phyloP scores from a whole-genome alignment of 2,329 filamentous ascomycete genomes.

The Pseudogymnoascus sp. region DNA sequence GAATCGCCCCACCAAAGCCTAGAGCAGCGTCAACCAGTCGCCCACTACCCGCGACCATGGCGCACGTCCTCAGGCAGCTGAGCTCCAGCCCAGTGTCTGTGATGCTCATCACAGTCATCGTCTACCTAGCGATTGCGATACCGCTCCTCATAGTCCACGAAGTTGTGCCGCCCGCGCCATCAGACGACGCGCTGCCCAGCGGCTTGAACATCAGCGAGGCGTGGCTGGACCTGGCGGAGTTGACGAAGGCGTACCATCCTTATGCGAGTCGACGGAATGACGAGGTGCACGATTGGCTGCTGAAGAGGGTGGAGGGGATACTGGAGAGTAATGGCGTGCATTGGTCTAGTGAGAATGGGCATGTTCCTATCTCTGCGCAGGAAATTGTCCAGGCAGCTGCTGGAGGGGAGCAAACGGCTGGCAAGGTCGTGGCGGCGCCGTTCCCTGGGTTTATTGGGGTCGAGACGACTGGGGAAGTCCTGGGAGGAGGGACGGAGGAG shows the following conservation, averaged over 20 bases:
- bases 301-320: conserved; percentile 63
- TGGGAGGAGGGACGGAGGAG: neutral
- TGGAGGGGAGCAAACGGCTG: neutral
- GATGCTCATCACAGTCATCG: conserved; percentile 64
- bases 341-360: conserved; percentile 34
- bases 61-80: neutral
- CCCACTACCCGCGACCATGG: neutral
- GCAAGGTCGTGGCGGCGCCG: neutral
- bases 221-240: conserved; percentile 70
- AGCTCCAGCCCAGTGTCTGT: conserved; percentile 76
- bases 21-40: neutral
- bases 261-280: conserved; percentile 85
- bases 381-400: neutral
- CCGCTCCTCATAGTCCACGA: conserved; percentile 67
- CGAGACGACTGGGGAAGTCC: neutral
- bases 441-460: neutral
- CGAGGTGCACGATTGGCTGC: conserved; percentile 65
- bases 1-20: neutral
- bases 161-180: conserved; percentile 60
- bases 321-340: conserved; percentile 50
- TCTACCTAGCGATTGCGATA: conserved; percentile 72
- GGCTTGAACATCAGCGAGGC: conserved; percentile 78
- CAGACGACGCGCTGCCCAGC: conserved; percentile 39
- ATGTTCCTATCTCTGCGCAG: neutral
- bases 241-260: conserved; percentile 73